Conservation (phyloP, 257 asterid genomes). For the Solanum pennellii region DNA sequence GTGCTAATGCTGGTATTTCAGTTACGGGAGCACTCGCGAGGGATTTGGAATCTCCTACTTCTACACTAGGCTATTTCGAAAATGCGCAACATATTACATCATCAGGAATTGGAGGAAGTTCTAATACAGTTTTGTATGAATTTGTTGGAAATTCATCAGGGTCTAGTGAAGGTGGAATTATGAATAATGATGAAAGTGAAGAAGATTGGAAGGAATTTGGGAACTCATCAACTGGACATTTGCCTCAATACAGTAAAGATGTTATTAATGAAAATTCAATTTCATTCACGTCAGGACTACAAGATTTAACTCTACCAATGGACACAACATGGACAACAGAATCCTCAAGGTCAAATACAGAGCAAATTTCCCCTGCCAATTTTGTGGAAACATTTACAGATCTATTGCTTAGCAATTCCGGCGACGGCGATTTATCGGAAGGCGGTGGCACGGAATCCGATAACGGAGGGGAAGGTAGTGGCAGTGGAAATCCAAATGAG, state of each 20-base stretch:
- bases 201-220: constrained; percentile 46
- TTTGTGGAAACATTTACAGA: constrained; percentile 74
- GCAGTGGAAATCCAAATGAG: constrained; percentile 17
- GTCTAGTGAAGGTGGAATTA: constrained; percentile 29
- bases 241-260: constrained; percentile 20
- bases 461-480: constrained; percentile 13
- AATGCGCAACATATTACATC: constrained; percentile 14
- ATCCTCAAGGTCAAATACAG: constrained; percentile 5
- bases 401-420: constrained; percentile 43
- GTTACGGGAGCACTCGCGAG: constrained; percentile 17
- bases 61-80: constrained; percentile 48
- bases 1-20: constrained; percentile 2
- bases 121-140: constrained; percentile 27
- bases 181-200: constrained; percentile 36
- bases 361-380: constrained; percentile 25
- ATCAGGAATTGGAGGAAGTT: constrained; percentile 26
- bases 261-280: constrained; percentile 14
- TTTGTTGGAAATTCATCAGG: constrained; percentile 32
- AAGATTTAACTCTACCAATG: constrained; percentile 12
- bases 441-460: constrained; percentile 46
- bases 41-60: constrained; percentile 63
- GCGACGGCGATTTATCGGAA: constrained; percentile 33
- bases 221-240: constrained; percentile 1
- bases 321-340: constrained; percentile 26
- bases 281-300: constrained; percentile 14